Conservation (phyloP, 2,329 filamentous ascomycete genomes). For the Penicillium sp. region DNA sequence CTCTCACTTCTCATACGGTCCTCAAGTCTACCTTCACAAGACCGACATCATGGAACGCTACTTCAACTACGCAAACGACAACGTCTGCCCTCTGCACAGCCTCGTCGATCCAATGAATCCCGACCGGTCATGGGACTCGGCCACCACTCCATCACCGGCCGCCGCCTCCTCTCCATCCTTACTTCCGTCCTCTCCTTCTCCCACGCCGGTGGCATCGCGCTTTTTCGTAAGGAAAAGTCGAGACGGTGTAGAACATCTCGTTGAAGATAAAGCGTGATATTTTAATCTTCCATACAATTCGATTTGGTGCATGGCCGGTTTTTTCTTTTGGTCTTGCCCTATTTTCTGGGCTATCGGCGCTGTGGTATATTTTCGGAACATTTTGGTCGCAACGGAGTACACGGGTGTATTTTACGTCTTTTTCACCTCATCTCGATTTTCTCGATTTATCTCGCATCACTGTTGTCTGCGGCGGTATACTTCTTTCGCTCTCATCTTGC, state of each 20-base stretch:
- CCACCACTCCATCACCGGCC: not conserved
- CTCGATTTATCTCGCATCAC: not conserved
- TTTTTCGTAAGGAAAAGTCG: conserved; percentile 1
- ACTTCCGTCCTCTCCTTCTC: not conserved
- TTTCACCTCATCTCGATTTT: not conserved
- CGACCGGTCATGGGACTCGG: not conserved
- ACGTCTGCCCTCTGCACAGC: conserved; percentile 9
- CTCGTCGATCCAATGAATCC: conserved; percentile 10
- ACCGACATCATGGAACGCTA: conserved; percentile 15
- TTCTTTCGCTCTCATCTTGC: not conserved
- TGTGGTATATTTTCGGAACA: not conserved
- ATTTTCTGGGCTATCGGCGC: not conserved
- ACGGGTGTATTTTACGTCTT: not conserved
- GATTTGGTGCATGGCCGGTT: not conserved
- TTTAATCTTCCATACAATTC: not conserved
- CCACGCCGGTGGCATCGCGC: not conserved
- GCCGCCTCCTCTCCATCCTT: not conserved
- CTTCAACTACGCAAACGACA: conserved; percentile 15
- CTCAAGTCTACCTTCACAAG: conserved; percentile 10
- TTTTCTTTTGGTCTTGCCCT: not conserved
- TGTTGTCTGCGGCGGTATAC: not conserved
- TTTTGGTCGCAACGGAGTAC: conserved; percentile 5
- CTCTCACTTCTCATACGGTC: conserved; percentile 14
- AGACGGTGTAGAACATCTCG: not conserved
- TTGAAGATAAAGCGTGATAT: not conserved